These are phyloP conservation scores for Tuber brumale DNA, from an alignment of 495 filamentous ascomycete genomes.

Conservation along the genomic window DNA sequence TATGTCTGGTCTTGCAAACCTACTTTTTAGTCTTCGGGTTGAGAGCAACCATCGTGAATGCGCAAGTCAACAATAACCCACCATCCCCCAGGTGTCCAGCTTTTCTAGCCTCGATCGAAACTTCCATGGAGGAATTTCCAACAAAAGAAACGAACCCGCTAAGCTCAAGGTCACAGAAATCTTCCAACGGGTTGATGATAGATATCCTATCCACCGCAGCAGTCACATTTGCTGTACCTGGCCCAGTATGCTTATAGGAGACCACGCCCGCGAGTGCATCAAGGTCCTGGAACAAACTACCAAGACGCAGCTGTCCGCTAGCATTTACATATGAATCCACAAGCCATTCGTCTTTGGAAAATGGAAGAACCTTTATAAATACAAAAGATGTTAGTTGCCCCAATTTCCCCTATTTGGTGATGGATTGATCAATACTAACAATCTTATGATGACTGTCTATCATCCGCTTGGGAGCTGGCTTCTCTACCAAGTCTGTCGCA, in stretches of 20 bases:
- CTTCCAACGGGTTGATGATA: slow-evolving; percentile 63
- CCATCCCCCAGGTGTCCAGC: slow-evolving; percentile 52
- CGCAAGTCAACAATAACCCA: slow-evolving; percentile 64
- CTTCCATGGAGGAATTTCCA: slow-evolving; percentile 72
- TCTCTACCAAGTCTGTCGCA: slow-evolving; percentile 36
- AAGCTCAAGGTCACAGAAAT: slow-evolving; percentile 74
- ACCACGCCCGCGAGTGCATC: slow-evolving; percentile 75
- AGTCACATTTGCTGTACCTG: slow-evolving; percentile 69
- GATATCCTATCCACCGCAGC: slow-evolving; percentile 75
- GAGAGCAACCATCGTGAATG: slow-evolving; percentile 76
- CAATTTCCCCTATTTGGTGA: neutral
- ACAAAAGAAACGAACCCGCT: slow-evolving; percentile 77
- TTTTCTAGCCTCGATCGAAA: slow-evolving; percentile 68
- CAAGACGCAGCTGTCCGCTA: slow-evolving; percentile 61
- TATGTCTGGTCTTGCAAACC: slow-evolving; percentile 32
- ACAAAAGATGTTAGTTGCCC: neutral
- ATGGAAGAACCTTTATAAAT: slow-evolving; percentile 55
- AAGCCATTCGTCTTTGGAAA: slow-evolving; percentile 65
- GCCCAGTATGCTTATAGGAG: slow-evolving; percentile 76
- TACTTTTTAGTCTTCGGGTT: slow-evolving; percentile 67
- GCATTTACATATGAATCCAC: slow-evolving; percentile 63
- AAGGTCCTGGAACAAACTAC: slow-evolving; percentile 71
- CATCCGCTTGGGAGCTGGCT: slow-evolving; percentile 55
- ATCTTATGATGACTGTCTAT: slow-evolving; percentile 58
- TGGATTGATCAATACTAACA: slow-evolving; percentile 44